A percentile compares a stretch with the other conserved stretches of the same genome.
Conservation (phyloP, 2,329 filamentous ascomycete genomes). For the Amauroascus niger region DNA sequence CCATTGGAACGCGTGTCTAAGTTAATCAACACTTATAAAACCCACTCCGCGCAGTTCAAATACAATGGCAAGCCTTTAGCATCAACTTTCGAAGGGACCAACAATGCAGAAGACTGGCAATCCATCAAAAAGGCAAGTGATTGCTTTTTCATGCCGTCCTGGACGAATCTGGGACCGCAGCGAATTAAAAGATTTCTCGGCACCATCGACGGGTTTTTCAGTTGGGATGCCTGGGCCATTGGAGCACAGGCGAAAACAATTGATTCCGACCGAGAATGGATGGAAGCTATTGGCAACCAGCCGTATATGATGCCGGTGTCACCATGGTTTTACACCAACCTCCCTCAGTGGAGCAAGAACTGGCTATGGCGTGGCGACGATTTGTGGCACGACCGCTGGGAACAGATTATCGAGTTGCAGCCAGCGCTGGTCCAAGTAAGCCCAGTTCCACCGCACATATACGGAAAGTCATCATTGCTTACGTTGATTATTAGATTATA, state of each 20-base stretch:
- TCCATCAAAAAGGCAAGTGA: constrained; percentile 34
- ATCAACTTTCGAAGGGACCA: constrained; percentile 40
- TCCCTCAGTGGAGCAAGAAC: constrained; percentile 49
- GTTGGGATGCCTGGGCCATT: constrained; percentile 39
- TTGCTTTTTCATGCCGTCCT: constrained; percentile 41
- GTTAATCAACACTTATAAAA: constrained; percentile 23
- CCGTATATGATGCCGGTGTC: constrained; percentile 48
- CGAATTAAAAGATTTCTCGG: constrained; percentile 22
- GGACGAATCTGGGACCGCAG: constrained; percentile 30
- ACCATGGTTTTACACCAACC: constrained; percentile 50
- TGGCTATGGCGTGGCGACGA: constrained; percentile 55
- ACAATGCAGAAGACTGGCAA: constrained; percentile 37
- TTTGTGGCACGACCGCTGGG: constrained; percentile 53
- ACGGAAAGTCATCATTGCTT: neutral
- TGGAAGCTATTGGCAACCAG: constrained; percentile 29
- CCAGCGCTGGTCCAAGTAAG: constrained; percentile 44
- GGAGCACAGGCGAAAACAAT: constrained; percentile 31
- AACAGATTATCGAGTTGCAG: constrained; percentile 41
- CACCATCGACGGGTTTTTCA: constrained; percentile 34
- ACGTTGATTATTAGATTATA: constrained; percentile 36
- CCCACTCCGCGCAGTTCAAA: constrained; percentile 24
- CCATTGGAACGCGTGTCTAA: constrained; percentile 22
- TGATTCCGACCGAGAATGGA: constrained; percentile 35
- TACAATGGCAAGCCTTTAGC: constrained; percentile 28
- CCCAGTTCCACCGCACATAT: neutral